phyloP scores from a whole-genome alignment of 192 early-diverging fungal genomes.

The Geranomyces michiganensis region DNA sequence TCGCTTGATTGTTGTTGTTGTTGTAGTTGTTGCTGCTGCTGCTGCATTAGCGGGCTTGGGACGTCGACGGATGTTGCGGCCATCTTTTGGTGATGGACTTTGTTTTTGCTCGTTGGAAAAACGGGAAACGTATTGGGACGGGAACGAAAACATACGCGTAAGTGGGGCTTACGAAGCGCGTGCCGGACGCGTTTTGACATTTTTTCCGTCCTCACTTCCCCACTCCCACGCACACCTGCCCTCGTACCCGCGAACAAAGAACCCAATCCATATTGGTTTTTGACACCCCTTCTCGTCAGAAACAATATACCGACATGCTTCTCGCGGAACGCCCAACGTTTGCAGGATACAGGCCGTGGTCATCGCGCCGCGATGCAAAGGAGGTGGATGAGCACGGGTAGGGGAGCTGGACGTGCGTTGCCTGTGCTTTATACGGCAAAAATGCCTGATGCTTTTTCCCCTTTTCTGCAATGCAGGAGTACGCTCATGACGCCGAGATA shows the following conservation, averaged over 20 bases:
- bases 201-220: too few species aligned
- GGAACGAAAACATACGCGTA: too few species aligned
- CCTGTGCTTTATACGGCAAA: too few species aligned
- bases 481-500: conserved; percentile 61
- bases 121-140: too few species aligned
- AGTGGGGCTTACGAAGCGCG: too few species aligned
- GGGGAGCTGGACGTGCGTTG: not conserved
- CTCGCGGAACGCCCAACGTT: not conserved
- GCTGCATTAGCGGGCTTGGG: not conserved
- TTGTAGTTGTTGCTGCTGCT: not conserved
- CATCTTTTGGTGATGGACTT: not conserved
- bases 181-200: too few species aligned
- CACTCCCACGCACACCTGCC: too few species aligned
- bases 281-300: too few species aligned
- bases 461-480: conserved; percentile 38
- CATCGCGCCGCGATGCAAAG: conserved; percentile 24
- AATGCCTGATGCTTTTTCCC: not conserved
- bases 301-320: not conserved
- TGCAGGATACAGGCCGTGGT: conserved; percentile 19
- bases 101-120: too few species aligned
- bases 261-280: too few species aligned
- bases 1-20: not conserved
- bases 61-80: conserved; percentile 11
- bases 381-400: conserved; percentile 32
- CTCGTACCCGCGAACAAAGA: too few species aligned